phyloP scores from a whole-genome alignment of 371 early-diverging fungal genomes.

The Lichtheimia hyalospora region DNA sequence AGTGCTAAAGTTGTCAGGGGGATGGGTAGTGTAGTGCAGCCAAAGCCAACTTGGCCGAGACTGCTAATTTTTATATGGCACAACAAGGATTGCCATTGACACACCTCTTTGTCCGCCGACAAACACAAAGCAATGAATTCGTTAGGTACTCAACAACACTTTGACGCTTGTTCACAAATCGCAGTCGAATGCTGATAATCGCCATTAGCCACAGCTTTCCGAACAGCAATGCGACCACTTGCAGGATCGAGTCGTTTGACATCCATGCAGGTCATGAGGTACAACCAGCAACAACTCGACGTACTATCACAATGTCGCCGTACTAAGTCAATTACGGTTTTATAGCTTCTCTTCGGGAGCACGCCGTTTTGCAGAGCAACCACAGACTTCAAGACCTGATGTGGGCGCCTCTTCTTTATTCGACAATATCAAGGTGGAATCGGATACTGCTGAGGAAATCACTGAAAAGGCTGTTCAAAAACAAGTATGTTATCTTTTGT shows the following conservation, averaged over 20 bases:
- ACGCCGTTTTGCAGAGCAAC: constrained; percentile 12
- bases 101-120: too few relatives aligned
- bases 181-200: background rate
- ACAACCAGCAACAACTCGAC: background rate
- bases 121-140: background rate
- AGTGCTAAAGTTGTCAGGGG: too few relatives aligned
- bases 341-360: constrained; percentile 11
- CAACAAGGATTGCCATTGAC: too few relatives aligned
- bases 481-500: constrained; percentile 31
- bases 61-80: too few relatives aligned
- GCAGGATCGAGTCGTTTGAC: constrained; percentile 3
- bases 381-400: constrained; percentile 34
- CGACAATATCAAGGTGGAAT: constrained; percentile 48
- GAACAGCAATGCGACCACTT: constrained; percentile 4
- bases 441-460: constrained; percentile 27
- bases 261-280: background rate
- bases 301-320: background rate
- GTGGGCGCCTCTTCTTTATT: constrained; percentile 61
- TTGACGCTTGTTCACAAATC: background rate
- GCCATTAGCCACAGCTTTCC: constrained; percentile 3
- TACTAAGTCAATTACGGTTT: background rate
- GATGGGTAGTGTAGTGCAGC: too few relatives aligned
- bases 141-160: background rate
- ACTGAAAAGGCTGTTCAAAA: constrained; percentile 39
- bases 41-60: too few relatives aligned